Base-by-base conservation (phyloP, 108 stramenopile species). In the Skeletonema costatum region DNA sequence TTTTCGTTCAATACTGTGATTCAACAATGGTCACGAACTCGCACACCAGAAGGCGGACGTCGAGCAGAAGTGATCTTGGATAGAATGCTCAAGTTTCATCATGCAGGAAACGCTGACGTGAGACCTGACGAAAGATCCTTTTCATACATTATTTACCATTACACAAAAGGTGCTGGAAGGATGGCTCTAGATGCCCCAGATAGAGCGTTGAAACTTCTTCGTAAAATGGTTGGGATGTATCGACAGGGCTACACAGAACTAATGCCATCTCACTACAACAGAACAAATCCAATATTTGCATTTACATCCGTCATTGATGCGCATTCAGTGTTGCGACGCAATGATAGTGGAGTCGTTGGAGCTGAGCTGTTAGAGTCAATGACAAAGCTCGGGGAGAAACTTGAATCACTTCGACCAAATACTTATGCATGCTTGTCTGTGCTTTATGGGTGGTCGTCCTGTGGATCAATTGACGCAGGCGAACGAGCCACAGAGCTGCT, bases 1-100 rank as follows among this genome's bases (percentile, higher is more conserved):
- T 92, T 88, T 71, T 83, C 90, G 13, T 92, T 92, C 76, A 88
- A 92, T 71, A 76, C 79, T 35, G 84, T 88, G 10, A 89, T 92
- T 74, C 84, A 85, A 56, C 88, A 87, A 30, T 89, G 87, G 77
- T 58, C 87, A 21, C 70, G 85, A 33, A 70, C 77, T 38, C 65
- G 77, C 9, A 60, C 65, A n/a, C 80, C 75, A 14, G 92, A 86
- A 16, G 77, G 85, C 17, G 92, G 89, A 7, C 33, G 56, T 53
- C 50, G 89, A 46, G 89, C 92, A 14, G 92, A 90, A 74, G 30
- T 58, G 11, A 64, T 92, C 29, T 70, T 92, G 50, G 88, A 89
- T 21, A 69, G 86, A 32, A 64, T 87, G 68, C 67, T 92, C 32
- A 72, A 88, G 70, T 89, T 82, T 56, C 80, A 85, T 56, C 66